Conservation (phyloP, 208 protist species). For the Lotmaria passim region DNA sequence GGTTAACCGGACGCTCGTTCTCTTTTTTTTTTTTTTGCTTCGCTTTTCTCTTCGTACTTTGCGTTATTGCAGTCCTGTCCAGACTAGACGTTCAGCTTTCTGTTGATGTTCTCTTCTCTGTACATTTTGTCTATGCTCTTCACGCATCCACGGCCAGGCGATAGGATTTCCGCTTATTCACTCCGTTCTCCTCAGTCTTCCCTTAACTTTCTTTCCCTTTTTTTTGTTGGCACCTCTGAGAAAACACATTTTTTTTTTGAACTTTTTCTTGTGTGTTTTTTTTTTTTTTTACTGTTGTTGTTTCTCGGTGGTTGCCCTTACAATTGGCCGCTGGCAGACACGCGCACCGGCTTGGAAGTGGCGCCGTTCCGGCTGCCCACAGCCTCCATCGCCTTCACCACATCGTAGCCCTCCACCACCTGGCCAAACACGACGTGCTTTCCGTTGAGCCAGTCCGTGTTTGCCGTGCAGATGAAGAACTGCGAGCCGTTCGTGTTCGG, state of each 20-base stretch:
- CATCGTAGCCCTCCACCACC: conserved; percentile 89
- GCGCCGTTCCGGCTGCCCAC: conserved; percentile 63
- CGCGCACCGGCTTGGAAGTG: conserved; percentile 63
- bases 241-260: background rate
- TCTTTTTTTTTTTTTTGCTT: no score
- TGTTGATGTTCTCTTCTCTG: no score
- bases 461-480: conserved; percentile 92
- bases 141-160: no score
- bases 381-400: conserved; percentile 86
- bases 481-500: conserved; percentile 94
- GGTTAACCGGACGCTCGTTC: no score
- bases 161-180: no score
- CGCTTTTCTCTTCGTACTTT: no score
- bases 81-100: no score
- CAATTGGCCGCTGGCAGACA: conserved; percentile 72
- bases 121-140: no score
- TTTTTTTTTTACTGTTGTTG: conserved; percentile 9
- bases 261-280: conserved; percentile 1
- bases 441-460: conserved; percentile 89
- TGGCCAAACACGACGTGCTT: conserved; percentile 97
- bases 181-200: no score
- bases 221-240: background rate
- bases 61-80: no score
- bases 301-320: conserved; percentile 28
- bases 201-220: conserved; percentile 26